Conservation (phyloP, 2,329 filamentous ascomycete species). For the Fusarium heterosporum region DNA sequence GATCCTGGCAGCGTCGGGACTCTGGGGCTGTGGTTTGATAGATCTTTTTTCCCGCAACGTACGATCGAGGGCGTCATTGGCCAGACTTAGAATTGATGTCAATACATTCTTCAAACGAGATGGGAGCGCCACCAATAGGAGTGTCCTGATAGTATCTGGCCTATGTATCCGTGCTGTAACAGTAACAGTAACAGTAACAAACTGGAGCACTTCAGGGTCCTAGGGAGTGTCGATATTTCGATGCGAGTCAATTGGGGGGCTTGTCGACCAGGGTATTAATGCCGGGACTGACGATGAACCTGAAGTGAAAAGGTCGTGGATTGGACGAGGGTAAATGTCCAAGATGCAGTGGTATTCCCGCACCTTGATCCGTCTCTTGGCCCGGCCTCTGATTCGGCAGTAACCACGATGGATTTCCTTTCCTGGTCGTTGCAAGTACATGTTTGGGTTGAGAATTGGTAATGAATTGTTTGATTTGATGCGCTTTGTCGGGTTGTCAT, state of each 20-base stretch:
- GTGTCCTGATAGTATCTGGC: constrained; percentile 42
- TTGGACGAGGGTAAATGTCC: constrained; percentile 25
- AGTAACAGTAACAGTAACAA: not conserved
- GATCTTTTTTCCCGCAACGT: constrained; percentile 31
- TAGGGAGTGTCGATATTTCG: constrained; percentile 34
- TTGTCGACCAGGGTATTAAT: constrained; percentile 14
- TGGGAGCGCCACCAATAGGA: constrained; percentile 45
- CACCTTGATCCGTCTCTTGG: constrained; percentile 13
- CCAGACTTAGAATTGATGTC: constrained; percentile 38
- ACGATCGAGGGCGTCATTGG: constrained; percentile 36
- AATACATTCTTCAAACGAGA: constrained; percentile 49
- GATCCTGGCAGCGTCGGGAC: constrained; percentile 23
- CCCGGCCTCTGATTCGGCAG: constrained; percentile 38
- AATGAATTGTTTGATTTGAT: constrained; percentile 37
- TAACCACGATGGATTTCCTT: constrained; percentile 22
- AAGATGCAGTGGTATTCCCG: constrained; percentile 36
- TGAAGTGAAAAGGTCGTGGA: constrained; percentile 11
- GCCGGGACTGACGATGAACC: not conserved
- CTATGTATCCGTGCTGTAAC: not conserved
- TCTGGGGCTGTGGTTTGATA: constrained; percentile 33
- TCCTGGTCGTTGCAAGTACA: constrained; percentile 23
- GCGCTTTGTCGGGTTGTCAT: constrained; percentile 25
- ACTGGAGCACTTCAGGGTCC: constrained; percentile 26
- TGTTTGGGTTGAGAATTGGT: constrained; percentile 39
- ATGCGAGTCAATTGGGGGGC: constrained; percentile 34